Base-by-base conservation (phyloP, 169 alveolate genomes). In the Eimeria sp. region DNA sequence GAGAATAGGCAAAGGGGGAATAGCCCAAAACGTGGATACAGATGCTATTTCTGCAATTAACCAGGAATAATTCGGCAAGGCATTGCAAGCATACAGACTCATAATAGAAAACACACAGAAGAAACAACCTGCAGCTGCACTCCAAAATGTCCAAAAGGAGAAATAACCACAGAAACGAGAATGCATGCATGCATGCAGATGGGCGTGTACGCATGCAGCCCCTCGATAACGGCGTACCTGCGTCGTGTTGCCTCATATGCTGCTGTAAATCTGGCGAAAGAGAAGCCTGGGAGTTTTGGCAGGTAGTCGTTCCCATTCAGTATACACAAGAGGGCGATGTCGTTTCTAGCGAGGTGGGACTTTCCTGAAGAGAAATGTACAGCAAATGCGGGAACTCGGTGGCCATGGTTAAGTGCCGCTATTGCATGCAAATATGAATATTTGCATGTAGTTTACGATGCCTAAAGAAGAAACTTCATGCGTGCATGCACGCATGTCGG, bases 221-320 rank as follows among this genome's bases (percentile, higher is more conserved):
- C 40, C 40, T 34, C 61, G 16, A 54, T 27, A 22, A 27, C 11
- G 61, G 43, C 88, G 11, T n/a, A 89, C 95, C 95, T 40, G 51
- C 76, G 72, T 1, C 96, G 67, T 4, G 83, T 87, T 25, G 91
- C 83, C 40, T 73, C 34, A 70, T 97, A 97, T 5, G 98, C 97
- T 34, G 96, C 96, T 65, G 95, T 89, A 83, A 96, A 97, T 22
- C 94, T 76, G 20, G 82, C 72, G 67, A 97, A 97, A 87, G 96
- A 94, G 27, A 96, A 97, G 87, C 97, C 98, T 25, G 89, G 96
- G 25, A 94, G 80, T 89, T 97, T 97, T 13, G 98, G 98, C 67
- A 97, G 73, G 63, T 97, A 97, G 54, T 97, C 98, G 63, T 97
- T 97, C 27, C 98, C 98, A 45, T 97, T 97, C 54, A 97, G 43